These are phyloP conservation scores for Vararia minispora DNA, from an alignment of 768 basidiomycete species.

Conservation along the genomic window DNA sequence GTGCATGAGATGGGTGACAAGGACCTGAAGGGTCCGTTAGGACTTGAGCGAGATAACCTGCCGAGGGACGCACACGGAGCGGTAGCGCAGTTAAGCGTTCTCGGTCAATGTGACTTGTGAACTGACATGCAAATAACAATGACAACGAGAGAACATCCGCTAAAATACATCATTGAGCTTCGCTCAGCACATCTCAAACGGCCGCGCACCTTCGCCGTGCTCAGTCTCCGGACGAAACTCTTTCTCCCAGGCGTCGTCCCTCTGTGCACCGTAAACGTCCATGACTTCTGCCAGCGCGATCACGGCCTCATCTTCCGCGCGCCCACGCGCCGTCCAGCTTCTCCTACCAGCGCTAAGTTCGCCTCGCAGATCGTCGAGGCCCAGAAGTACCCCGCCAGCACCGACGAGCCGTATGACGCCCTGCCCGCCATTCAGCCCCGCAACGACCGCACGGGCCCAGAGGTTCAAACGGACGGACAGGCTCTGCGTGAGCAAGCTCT, in stretches of 20 bases:
- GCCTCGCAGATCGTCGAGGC: conserved; percentile 41
- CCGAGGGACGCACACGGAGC: conserved; percentile 29
- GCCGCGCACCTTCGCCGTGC: conserved; percentile 24
- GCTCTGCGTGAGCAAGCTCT: conserved; percentile 13
- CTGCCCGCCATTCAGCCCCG: conserved; percentile 57
- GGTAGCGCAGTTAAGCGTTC: conserved; percentile 52
- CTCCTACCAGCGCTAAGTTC: conserved; percentile 19
- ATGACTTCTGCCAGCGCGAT: conserved; percentile 67
- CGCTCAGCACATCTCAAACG: neutral
- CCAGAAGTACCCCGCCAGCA: conserved; percentile 53
- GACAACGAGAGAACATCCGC: conserved; percentile 18
- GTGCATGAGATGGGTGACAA: conserved; percentile 25
- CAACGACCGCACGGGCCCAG: conserved; percentile 42
- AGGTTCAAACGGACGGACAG: conserved; percentile 16
- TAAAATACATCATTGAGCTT: conserved; percentile 2
- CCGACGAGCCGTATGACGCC: conserved; percentile 51
- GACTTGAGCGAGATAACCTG: conserved; percentile 13
- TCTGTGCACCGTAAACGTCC: conserved; percentile 34
- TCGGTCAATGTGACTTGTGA: conserved; percentile 41
- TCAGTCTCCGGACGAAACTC: conserved; percentile 52
- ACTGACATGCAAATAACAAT: conserved; percentile 46
- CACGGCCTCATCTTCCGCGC: conserved; percentile 54
- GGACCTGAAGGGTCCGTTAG: conserved; percentile 15
- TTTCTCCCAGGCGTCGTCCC: conserved; percentile 44
- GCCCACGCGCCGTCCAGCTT: conserved; percentile 23